phyloP scores from a whole-genome alignment of 495 filamentous ascomycete genomes.

The Neurospora cerealis region DNA sequence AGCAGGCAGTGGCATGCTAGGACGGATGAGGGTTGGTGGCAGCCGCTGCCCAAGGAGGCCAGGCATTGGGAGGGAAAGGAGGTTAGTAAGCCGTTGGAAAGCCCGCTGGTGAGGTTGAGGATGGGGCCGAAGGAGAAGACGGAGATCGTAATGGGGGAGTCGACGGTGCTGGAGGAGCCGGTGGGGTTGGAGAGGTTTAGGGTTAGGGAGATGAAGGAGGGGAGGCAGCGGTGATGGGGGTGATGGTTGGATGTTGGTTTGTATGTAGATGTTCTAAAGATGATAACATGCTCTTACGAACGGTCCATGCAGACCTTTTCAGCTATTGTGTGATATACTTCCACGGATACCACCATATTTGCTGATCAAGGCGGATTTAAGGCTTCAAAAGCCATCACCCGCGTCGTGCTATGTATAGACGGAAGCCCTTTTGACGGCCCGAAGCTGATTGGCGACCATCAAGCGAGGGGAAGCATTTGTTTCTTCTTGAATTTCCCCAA shows the following conservation, averaged over 20 bases:
- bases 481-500: neutral
- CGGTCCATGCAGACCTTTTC: neutral
- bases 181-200: conserved; percentile 29
- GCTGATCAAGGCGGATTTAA: neutral
- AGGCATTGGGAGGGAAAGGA: conserved; percentile 46
- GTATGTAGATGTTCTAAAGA: neutral
- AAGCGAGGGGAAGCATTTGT: neutral
- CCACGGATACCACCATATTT: neutral
- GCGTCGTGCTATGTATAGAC: neutral
- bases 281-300: neutral
- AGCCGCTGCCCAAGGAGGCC: conserved; percentile 47
- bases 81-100: conserved; percentile 9
- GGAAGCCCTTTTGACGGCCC: neutral
- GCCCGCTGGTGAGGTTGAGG: neutral
- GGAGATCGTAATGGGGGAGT: conserved; percentile 26
- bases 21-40: conserved; percentile 47
- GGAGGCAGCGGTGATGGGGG: neutral
- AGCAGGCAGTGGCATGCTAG: conserved; percentile 52
- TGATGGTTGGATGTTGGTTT: neutral
- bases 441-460: neutral
- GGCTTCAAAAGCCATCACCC: neutral
- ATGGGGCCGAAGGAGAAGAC: conserved; percentile 5
- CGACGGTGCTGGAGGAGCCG: conserved; percentile 32
- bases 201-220: conserved; percentile 18
- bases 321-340: neutral